Evolutionary conservation across 352 stramenopile species (phyloP), one percentile per base, ranked within the genome.

Genomic region (Phytopythium oedochilum): DNA sequence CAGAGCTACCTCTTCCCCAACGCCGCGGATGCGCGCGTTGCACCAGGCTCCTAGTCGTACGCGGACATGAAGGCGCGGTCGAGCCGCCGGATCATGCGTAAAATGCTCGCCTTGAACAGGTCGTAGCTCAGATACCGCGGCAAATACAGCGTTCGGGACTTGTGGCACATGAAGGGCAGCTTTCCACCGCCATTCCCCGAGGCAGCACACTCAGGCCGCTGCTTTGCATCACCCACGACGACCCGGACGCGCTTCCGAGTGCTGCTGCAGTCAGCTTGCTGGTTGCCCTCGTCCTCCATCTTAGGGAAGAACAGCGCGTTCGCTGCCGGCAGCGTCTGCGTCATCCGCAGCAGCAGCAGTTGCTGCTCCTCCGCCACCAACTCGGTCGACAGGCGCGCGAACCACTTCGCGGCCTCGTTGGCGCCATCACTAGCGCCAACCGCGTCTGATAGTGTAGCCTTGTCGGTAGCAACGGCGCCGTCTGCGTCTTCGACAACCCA

Each of bases 1-100:
- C 78, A 91, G 61, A 64, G 87, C 61, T 90, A 87, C 55, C 56
- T 93, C 36, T 91, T 93, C 53, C 58, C 68, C 5, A 40, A 10
- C 28, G 22, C 53, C 15, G n/a, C 18, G 5, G 55, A 10, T 17
- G 43, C 28, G 26, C 11, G 20, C 12, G 9, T 44, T 20, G 18
- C 26, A 26, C 2, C 10, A 12, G 18, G 5, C 5, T 18, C 3
- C 28, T 51, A 59, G 49, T 39, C 55, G 56, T 72, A 75, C 14
- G 69, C 40, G 6, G 67, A 51, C 45, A 66, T 48, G 60, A 78
- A 83, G 6, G 71, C 69, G 28, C 57, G 43, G 31, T 76, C 57
- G 4, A 55, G 47, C 17, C 71, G 74, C 12, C 81, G 75, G 39
- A 92, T 62, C 3, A 62, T 61, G 25, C 35, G 40, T 35, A 92